Conservation (phyloP, 768 basidiomycete genomes). For the Gloeophyllum trabeum region DNA sequence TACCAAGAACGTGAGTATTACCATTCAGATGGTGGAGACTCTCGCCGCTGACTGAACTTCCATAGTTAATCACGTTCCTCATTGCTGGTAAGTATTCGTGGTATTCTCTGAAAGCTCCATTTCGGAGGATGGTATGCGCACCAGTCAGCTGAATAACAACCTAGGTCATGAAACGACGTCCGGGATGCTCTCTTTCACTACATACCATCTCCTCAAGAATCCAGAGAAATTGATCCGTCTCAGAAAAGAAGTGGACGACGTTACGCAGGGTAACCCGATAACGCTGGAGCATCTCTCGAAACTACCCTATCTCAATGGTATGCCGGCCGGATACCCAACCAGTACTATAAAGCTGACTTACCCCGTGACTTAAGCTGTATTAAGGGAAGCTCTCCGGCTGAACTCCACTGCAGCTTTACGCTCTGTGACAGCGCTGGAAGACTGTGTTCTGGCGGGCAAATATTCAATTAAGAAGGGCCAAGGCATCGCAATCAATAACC, state of each 20-base stretch:
- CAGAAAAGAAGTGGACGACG: conserved; percentile 33
- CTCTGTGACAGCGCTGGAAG: conserved; percentile 20
- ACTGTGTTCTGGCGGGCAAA: conserved; percentile 27
- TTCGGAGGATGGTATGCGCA: too few species aligned
- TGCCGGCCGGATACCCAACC: neutral
- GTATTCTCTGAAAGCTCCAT: too few species aligned
- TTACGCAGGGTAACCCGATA: conserved; percentile 27
- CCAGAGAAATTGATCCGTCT: conserved; percentile 32
- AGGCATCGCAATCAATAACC: conserved; percentile 17
- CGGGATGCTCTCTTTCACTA: conserved; percentile 27
- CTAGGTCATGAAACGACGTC: conserved; percentile 28
- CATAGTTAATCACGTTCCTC: conserved; percentile 34
- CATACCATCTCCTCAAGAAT: conserved; percentile 32
- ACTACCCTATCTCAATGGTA: conserved; percentile 32
- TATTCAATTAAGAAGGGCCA: conserved; percentile 25
- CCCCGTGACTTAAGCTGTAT: conserved; percentile 22
- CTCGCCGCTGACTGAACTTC: too few species aligned
- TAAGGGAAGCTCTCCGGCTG: conserved; percentile 24
- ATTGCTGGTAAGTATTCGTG: conserved; percentile 33
- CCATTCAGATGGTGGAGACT: neutral
- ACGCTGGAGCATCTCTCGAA: conserved; percentile 28
- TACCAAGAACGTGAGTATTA: conserved; percentile 25
- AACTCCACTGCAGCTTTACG: conserved; percentile 26
- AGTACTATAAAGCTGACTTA: neutral
- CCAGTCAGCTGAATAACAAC: too few species aligned